Percentiles rank a stretch among this genome's conserved stretches.
Conservation (phyloP, 2,329 filamentous ascomycete genomes). For the Capronia coronata region DNA sequence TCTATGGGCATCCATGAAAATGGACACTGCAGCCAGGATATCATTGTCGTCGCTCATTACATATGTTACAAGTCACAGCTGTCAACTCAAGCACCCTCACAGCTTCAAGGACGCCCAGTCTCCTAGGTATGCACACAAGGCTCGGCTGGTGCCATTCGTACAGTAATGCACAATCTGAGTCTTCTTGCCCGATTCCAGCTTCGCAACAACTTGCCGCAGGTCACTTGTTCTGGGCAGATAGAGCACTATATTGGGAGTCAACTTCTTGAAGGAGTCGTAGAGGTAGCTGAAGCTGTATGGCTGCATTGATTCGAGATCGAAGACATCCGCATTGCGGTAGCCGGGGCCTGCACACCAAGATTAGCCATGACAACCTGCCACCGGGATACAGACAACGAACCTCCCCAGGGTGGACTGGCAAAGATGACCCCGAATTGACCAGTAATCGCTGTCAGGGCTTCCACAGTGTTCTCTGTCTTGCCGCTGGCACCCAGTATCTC, state of each 20-base stretch:
- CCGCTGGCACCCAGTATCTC: conserved; percentile 51
- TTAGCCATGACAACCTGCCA: background rate
- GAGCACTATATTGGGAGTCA: conserved; percentile 56
- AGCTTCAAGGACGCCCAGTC: conserved; percentile 17
- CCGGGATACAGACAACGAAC: conserved; percentile 37
- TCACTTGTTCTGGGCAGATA: conserved; percentile 84
- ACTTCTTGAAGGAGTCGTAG: conserved; percentile 53
- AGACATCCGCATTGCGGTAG: conserved; percentile 62
- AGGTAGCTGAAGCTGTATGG: conserved; percentile 68
- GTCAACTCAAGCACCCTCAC: background rate
- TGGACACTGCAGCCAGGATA: too few relatives aligned
- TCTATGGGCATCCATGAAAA: too few relatives aligned
- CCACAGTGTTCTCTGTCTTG: conserved; percentile 14
- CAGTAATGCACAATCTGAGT: conserved; percentile 83
- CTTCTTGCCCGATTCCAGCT: conserved; percentile 46
- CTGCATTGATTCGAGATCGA: conserved; percentile 78
- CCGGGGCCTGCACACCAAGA: conserved; percentile 46
- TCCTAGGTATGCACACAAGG: conserved; percentile 55
- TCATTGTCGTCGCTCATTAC: background rate
- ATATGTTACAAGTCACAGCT: background rate
- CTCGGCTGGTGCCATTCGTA: conserved; percentile 81
- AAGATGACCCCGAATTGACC: conserved; percentile 55
- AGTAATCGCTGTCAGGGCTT: conserved; percentile 43
- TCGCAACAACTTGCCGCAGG: conserved; percentile 65
- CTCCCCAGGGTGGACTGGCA: conserved; percentile 68